A percentile compares a stretch with the other conserved stretches of the same genome.
Evolutionary conservation across 768 basidiomycete species (phyloP).

Genomic region (Tylopilus cervinicoccineus): DNA sequence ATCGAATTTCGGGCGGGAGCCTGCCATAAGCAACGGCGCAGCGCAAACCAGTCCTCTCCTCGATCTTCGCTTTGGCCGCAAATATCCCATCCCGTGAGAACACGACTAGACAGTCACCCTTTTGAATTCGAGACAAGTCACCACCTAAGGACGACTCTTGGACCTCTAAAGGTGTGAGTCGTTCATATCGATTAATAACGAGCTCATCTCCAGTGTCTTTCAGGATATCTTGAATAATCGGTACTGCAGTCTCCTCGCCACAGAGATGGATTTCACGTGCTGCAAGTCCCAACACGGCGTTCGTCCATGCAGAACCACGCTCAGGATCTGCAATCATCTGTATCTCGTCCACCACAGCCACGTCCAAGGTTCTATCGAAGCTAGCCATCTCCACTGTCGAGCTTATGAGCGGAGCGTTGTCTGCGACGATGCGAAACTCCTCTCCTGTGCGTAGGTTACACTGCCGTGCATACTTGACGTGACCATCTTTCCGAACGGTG

Average conservation of each 20-base stretch:
- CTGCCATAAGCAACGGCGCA: conserved; percentile 94
- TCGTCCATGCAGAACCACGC: conserved; percentile 81
- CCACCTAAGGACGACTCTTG: conserved; percentile 60
- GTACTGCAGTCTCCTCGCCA: conserved; percentile 90
- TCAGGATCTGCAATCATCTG: conserved; percentile 85
- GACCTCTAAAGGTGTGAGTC: conserved; percentile 79
- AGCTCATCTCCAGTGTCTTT: conserved; percentile 78
- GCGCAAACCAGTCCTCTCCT: conserved; percentile 63
- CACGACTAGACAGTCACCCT: conserved; percentile 89
- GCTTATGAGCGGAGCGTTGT: conserved; percentile 54
- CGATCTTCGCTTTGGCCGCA: conserved; percentile 65
- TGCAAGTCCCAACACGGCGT: conserved; percentile 68
- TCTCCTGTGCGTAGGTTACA: conserved; percentile 95
- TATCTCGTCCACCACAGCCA: conserved; percentile 95
- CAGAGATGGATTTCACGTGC: conserved; percentile 91
- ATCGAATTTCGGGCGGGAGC: conserved; percentile 87
- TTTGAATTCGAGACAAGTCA: conserved; percentile 55
- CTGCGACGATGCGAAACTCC: conserved; percentile 69
- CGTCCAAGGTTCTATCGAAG: conserved; percentile 45
- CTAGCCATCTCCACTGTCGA: conserved; percentile 95
- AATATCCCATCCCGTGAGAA: conserved; percentile 81
- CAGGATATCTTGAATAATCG: conserved; percentile 68
- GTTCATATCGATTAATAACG: conserved; percentile 75
- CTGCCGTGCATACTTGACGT: conserved; percentile 47
- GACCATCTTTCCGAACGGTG: conserved; percentile 35